Conservation (phyloP, 2,329 filamentous ascomycete genomes). For the Epichloe sylvatica region DNA sequence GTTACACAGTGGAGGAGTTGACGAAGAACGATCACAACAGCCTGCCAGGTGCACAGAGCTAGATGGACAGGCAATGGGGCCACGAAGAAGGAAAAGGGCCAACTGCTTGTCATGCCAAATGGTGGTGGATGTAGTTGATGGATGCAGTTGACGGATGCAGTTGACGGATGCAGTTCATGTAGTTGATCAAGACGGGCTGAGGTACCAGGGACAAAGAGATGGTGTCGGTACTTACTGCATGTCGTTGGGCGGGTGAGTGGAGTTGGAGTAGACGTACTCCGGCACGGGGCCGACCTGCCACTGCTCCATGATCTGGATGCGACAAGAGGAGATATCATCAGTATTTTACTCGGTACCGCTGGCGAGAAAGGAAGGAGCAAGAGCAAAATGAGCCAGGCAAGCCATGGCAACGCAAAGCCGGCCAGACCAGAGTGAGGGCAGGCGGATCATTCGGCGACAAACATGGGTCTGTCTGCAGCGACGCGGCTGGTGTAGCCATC, state of each 20-base stretch:
- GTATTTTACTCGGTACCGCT: slow-evolving; percentile 9
- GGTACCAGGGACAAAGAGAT: slow-evolving; percentile 19
- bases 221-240: slow-evolving; percentile 41
- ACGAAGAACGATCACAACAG: not conserved
- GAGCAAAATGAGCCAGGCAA: slow-evolving; percentile 3
- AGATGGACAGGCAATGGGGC: not conserved
- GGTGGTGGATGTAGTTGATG: not conserved
- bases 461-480: slow-evolving; percentile 10
- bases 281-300: slow-evolving; percentile 48
- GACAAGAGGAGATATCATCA: slow-evolving; percentile 11
- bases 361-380: slow-evolving; percentile 6
- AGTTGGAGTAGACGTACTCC: slow-evolving; percentile 43
- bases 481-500: slow-evolving; percentile 11
- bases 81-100: not conserved
- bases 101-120: too few species aligned
- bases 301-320: slow-evolving; percentile 42
- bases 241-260: slow-evolving; percentile 39
- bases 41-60: not conserved
- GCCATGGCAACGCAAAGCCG: slow-evolving; percentile 5
- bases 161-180: not conserved
- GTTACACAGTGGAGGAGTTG: not conserved
- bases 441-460: slow-evolving; percentile 6
- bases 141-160: not conserved
- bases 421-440: slow-evolving; percentile 4
- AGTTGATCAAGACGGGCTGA: slow-evolving; percentile 7